These are phyloP conservation scores for Ilyonectria robusta DNA, from an alignment of 2,329 filamentous ascomycete species.

Conservation along the genomic window DNA sequence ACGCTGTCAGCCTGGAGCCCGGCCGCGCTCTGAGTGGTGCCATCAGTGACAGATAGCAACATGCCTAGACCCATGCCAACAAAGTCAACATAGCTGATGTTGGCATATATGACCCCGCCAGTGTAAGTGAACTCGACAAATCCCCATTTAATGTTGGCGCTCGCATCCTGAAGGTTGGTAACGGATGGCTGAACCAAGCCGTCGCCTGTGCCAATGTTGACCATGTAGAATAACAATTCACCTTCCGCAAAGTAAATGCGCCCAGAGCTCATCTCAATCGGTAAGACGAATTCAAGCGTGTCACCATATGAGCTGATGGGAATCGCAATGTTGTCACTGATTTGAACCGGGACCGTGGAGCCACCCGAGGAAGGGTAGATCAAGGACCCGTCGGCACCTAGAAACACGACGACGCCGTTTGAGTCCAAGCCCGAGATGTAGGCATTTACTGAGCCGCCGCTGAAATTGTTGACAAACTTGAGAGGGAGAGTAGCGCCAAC, in stretches of 20 bases:
- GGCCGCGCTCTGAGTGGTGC: constrained; percentile 54
- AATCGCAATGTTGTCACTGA: constrained; percentile 60
- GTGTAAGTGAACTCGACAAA: constrained; percentile 65
- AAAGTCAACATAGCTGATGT: constrained; percentile 67
- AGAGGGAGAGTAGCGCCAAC: constrained; percentile 44
- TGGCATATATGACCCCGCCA: constrained; percentile 58
- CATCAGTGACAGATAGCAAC: constrained; percentile 55
- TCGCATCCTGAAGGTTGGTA: constrained; percentile 60
- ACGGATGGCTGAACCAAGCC: constrained; percentile 65
- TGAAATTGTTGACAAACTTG: constrained; percentile 61
- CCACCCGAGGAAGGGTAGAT: constrained; percentile 59
- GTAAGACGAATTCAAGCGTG: constrained; percentile 56
- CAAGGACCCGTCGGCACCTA: constrained; percentile 57
- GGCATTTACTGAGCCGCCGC: constrained; percentile 55
- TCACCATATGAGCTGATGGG: constrained; percentile 55
- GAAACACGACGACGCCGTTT: constrained; percentile 57
- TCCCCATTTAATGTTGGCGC: constrained; percentile 61
- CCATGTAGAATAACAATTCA: constrained; percentile 59
- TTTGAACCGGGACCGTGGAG: constrained; percentile 52
- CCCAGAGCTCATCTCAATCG: constrained; percentile 57
- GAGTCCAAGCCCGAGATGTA: constrained; percentile 63
- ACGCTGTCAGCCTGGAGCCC: constrained; percentile 57
- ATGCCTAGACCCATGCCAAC: constrained; percentile 67
- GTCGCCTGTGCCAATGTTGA: constrained; percentile 49
- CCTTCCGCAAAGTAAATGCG: constrained; percentile 63